These are phyloP conservation scores for Fraxinus pennsylvanica DNA, from an alignment of 257 asterid genomes.

Conservation along the genomic window DNA sequence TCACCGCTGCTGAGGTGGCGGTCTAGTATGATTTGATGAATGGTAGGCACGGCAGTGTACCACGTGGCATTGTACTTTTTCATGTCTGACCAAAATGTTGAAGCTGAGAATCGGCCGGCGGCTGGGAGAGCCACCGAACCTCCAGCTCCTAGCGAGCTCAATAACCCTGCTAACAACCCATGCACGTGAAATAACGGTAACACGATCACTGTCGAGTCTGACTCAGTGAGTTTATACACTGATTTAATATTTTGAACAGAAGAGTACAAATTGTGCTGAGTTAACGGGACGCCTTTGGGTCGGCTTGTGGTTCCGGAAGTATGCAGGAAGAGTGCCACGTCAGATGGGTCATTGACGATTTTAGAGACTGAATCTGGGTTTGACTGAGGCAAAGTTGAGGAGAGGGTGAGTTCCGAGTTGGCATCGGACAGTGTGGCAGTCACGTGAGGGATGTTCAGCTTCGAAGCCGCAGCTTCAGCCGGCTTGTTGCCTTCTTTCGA, in stretches of 20 bases:
- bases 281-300: conserved; percentile 91
- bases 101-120: conserved; percentile 88
- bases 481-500: conserved; percentile 78
- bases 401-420: conserved; percentile 45
- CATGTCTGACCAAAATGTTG: conserved; percentile 94
- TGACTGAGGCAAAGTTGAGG: conserved; percentile 40
- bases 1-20: conserved; percentile 73
- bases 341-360: conserved; percentile 69
- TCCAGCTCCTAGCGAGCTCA: conserved; percentile 86
- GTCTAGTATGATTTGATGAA: conserved; percentile 85
- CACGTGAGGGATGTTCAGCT: conserved; percentile 68
- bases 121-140: conserved; percentile 87
- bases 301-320: conserved; percentile 99
- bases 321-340: conserved; percentile 84
- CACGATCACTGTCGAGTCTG: conserved; percentile 87
- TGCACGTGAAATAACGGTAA: conserved; percentile 92
- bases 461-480: conserved; percentile 88
- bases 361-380: conserved; percentile 39
- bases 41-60: conserved; percentile 97
- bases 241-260: conserved; percentile 69
- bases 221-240: conserved; percentile 64
- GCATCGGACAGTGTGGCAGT: conserved; percentile 52
- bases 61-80: conserved; percentile 70
- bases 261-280: conserved; percentile 75
- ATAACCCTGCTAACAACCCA: conserved; percentile 76